Percentiles rank a stretch among this genome's conserved stretches.
These are phyloP conservation scores for Botrytis paeoniae DNA, from an alignment of 2,329 filamentous ascomycete species.

Conservation along the genomic window DNA sequence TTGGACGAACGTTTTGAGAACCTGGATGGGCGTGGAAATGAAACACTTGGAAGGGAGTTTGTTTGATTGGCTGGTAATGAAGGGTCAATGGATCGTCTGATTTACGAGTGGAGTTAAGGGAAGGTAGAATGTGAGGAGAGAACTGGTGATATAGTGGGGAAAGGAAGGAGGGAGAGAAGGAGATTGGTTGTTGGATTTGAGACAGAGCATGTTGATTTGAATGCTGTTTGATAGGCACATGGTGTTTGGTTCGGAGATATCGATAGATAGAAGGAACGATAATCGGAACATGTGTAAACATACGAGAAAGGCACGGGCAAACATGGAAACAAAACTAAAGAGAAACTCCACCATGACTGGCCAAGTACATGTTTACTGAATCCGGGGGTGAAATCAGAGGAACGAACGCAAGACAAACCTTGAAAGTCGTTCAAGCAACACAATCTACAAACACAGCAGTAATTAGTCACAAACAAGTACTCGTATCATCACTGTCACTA, in stretches of 20 bases:
- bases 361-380: background rate
- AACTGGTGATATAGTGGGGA: background rate
- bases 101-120: background rate
- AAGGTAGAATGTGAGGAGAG: background rate
- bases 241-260: background rate
- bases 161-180: background rate
- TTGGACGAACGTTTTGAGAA: background rate
- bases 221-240: background rate
- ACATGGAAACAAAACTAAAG: background rate
- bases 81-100: background rate
- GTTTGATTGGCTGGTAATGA: background rate
- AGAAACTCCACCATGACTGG: background rate
- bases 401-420: background rate
- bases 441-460: background rate
- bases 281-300: background rate
- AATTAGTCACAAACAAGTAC: constrained; percentile 1
- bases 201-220: background rate
- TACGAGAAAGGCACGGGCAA: background rate
- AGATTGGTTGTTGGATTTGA: background rate
- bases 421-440: background rate
- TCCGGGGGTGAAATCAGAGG: background rate
- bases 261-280: background rate
- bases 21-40: background rate
- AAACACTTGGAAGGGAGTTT: background rate
- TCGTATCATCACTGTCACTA: constrained; percentile 4